Base-by-base conservation (phyloP, 345 rosid genomes). In the Litchi chinensis region DNA sequence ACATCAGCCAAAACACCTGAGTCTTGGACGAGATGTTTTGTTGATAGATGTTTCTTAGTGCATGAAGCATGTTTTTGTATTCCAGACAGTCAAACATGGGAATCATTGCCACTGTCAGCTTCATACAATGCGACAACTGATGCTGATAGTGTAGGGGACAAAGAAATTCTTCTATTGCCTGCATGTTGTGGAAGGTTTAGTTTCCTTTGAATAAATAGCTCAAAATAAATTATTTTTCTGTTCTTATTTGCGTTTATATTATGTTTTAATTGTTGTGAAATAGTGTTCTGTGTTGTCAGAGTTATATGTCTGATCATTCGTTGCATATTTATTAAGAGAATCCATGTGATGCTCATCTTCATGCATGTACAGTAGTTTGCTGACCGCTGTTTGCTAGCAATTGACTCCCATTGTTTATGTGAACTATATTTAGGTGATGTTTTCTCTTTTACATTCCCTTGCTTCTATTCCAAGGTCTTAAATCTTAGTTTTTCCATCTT, bases 111-210 rank as follows among this genome's bases (percentile, higher is more conserved):
- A 9, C 87, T 91, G 40, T 88, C 98, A 32, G 46, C 80, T 77
- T 83, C 85, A 74, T 87, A 83, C 21, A 70, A 39, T 3, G 87
- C 93, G 76, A 90, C 79, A 63, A 79, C 32, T 65, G 90, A 88
- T 70, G 76, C 85, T 44, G 81, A 85, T 43, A 73, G 78, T 74
- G 37, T 86, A 57, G 77, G 88, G 12, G 78, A 90, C 64, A 80
- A 86, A 24, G 87, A 88, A 76, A 77, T 93, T 76, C 79, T 85
- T 79, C 92, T 95, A 71, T 68, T 92, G 86, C 83, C 89, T 2
- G 69, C 82, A 12, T 95, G 89, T 72, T 90, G 95, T 77, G 97
- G 98, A 89, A 95, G 98, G 98, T 95, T 67, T 81, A n/a, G 54
- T 75, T 46, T 40, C 79, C 26, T 75, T 72, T 12, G 8, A 19